Conservation (phyloP, 129 eudicot species). For the Pittosporum tobira region DNA sequence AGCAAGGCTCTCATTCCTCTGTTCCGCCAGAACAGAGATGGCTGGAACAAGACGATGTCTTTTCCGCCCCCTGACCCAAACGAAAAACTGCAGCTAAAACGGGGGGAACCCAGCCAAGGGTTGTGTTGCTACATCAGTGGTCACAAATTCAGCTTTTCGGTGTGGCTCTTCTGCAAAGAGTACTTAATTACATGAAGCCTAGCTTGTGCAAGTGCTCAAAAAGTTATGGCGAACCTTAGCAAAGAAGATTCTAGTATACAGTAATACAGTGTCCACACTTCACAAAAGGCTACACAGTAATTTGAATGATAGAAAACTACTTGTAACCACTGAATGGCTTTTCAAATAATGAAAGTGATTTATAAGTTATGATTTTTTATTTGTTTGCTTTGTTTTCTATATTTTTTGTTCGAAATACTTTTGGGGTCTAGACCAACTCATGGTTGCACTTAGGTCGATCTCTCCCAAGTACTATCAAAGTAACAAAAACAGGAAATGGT, state of each 20-base stretch:
- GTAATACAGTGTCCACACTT: too few species aligned
- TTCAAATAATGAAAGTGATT: background rate
- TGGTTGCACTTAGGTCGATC: too few species aligned
- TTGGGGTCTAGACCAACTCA: too few species aligned
- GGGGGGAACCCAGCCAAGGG: background rate
- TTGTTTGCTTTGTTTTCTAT: background rate
- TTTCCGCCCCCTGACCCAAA: slow-evolving; percentile 21
- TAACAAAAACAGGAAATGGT: too few species aligned
- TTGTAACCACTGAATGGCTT: background rate
- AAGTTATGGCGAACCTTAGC: too few species aligned
- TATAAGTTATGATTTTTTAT: too few species aligned
- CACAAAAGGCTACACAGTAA: too few species aligned
- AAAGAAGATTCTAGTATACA: too few species aligned
- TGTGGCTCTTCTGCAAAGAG: background rate
- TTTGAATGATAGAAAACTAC: too few species aligned
- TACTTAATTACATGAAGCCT: background rate
- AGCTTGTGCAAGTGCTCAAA: background rate
- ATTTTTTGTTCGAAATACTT: background rate
- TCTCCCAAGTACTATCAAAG: too few species aligned
- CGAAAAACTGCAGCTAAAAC: background rate
- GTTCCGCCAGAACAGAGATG: slow-evolving; percentile 33
- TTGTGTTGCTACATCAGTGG: background rate
- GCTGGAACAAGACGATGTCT: slow-evolving; percentile 30
- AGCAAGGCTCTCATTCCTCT: background rate
- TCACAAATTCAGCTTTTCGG: too few species aligned